phyloP scores from a whole-genome alignment of 495 filamentous ascomycete species.

The Neurospora discreta region DNA sequence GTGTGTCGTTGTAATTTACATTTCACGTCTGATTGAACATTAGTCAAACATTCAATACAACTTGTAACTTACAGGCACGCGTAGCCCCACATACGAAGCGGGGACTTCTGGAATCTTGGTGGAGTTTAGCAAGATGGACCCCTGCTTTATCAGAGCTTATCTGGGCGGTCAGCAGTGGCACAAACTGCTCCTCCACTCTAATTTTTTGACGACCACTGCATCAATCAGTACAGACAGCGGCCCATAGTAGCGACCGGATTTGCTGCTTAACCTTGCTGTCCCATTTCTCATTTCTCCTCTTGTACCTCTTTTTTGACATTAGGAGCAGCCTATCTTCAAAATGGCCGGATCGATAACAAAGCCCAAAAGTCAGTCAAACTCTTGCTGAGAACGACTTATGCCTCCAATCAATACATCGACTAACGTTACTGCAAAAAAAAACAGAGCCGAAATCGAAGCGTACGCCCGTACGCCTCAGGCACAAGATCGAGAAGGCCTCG shows the following conservation, averaged over 20 bases:
- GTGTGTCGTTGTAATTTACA: not conserved
- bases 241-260: not conserved
- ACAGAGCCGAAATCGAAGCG: slow-evolving; percentile 92
- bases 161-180: slow-evolving; percentile 30
- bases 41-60: not conserved
- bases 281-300: not conserved
- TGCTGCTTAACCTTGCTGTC: not conserved
- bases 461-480: slow-evolving; percentile 71
- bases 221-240: not conserved
- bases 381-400: not conserved
- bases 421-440: not conserved
- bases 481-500: slow-evolving; percentile 93
- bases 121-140: slow-evolving; percentile 5
- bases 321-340: slow-evolving; percentile 3
- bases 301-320: not conserved
- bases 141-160: slow-evolving; percentile 18
- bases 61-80: not conserved
- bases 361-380: slow-evolving; percentile 34
- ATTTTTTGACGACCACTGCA: slow-evolving; percentile 18
- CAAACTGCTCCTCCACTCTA: slow-evolving; percentile 19
- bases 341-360: slow-evolving; percentile 42
- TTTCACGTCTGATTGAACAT: not conserved
- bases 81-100: not conserved
- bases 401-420: not conserved
- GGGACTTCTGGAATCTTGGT: slow-evolving; percentile 3